A percentile compares a stretch with the other conserved stretches of the same genome.
phyloP scores from a whole-genome alignment of 768 basidiomycete genomes.

The Crucibulum laeve region DNA sequence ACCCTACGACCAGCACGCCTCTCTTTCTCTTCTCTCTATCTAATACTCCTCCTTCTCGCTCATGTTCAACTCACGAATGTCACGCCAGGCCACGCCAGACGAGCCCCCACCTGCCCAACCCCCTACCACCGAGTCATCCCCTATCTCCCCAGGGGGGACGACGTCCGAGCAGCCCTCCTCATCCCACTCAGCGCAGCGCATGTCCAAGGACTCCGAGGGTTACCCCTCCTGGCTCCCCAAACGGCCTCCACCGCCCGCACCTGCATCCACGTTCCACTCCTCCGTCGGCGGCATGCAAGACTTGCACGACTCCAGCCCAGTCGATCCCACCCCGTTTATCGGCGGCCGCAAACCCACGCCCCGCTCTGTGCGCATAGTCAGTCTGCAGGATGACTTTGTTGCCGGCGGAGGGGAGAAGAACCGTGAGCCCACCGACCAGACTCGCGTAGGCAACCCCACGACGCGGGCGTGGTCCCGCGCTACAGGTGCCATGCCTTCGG shows the following conservation, averaged over 20 bases:
- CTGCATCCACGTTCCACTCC: slow-evolving; percentile 65
- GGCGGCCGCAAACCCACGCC: slow-evolving; percentile 78
- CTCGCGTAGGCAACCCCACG: slow-evolving; percentile 29
- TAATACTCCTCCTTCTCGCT: slow-evolving; percentile 3
- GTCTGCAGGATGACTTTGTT: slow-evolving; percentile 48
- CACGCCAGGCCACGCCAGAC: slow-evolving; percentile 31
- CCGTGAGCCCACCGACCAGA: slow-evolving; percentile 48
- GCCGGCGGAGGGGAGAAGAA: slow-evolving; percentile 29
- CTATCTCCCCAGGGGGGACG: neutral
- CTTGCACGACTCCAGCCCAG: slow-evolving; percentile 22
- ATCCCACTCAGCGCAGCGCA: slow-evolving; percentile 24
- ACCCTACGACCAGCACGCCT: slow-evolving; percentile 1
- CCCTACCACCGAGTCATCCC: slow-evolving; percentile 10
- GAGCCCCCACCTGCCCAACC: slow-evolving; percentile 7
- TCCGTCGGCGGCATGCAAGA: slow-evolving; percentile 34
- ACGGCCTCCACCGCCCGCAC: slow-evolving; percentile 72
- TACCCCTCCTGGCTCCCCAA: slow-evolving; percentile 86
- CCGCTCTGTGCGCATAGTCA: slow-evolving; percentile 79
- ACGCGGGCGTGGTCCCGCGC: slow-evolving; percentile 59
- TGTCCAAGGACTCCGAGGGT: slow-evolving; percentile 52
- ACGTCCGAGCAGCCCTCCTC: slow-evolving; percentile 21
- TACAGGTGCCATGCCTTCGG: slow-evolving; percentile 37
- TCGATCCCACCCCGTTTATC: slow-evolving; percentile 27
- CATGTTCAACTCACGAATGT: slow-evolving; percentile 29
- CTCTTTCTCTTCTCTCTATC: neutral